These are phyloP conservation scores for Draba incana DNA, from an alignment of 345 rosid genomes.

Conservation along the genomic window DNA sequence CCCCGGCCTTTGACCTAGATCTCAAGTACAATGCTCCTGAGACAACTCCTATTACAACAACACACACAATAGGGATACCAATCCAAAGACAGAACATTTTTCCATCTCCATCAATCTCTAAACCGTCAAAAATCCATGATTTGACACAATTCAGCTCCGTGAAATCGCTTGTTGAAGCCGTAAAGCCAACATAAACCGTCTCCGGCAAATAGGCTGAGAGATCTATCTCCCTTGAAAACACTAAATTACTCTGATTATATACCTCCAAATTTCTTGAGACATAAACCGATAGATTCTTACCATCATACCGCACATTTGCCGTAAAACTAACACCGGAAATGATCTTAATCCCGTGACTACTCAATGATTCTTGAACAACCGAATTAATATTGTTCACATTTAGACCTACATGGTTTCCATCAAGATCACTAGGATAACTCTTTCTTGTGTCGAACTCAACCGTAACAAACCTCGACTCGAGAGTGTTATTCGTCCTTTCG, in stretches of 20 bases:
- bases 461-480: constrained; percentile 48
- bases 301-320: constrained; percentile 51
- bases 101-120: constrained; percentile 34
- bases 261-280: constrained; percentile 35
- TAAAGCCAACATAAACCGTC: constrained; percentile 61
- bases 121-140: constrained; percentile 60
- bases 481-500: constrained; percentile 32
- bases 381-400: constrained; percentile 58
- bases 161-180: constrained; percentile 56
- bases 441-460: constrained; percentile 73
- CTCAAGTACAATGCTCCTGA: constrained; percentile 26
- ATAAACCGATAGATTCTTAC: constrained; percentile 50
- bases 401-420: constrained; percentile 69
- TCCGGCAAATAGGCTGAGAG: constrained; percentile 57
- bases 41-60: constrained; percentile 19
- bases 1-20: constrained; percentile 39
- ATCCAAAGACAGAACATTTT: constrained; percentile 44
- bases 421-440: constrained; percentile 56
- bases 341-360: constrained; percentile 37
- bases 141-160: constrained; percentile 57
- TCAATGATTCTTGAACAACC: constrained; percentile 48
- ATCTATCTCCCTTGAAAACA: constrained; percentile 50
- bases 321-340: constrained; percentile 8
- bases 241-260: constrained; percentile 25
- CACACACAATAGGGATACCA: constrained; percentile 23